phyloP scores from a whole-genome alignment of 495 filamentous ascomycete genomes.

The Aspergillus kassunensis region DNA sequence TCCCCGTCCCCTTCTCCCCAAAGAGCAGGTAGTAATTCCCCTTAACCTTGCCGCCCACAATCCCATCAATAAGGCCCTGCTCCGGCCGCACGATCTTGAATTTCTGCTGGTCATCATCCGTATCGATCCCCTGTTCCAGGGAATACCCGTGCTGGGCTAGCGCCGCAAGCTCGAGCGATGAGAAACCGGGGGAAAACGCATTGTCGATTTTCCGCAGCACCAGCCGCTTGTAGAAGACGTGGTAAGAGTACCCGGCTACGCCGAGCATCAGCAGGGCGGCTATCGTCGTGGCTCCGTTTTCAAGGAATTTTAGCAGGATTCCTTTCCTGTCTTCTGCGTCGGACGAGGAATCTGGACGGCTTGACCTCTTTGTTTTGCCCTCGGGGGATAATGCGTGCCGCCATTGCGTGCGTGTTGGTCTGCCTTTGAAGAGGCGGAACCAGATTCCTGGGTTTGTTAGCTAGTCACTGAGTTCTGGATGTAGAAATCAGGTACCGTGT shows the following conservation, averaged over 20 bases:
- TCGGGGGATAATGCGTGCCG: too few relatives aligned
- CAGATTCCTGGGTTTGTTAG: background rate
- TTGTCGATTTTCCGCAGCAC: conserved; percentile 69
- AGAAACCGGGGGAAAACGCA: conserved; percentile 78
- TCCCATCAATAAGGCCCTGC: conserved; percentile 71
- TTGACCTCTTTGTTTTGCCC: background rate
- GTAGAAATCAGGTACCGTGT: background rate
- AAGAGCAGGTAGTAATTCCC: conserved; percentile 91
- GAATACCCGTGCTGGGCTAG: conserved; percentile 41
- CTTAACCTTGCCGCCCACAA: conserved; percentile 61
- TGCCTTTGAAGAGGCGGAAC: conserved; percentile 5
- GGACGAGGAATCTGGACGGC: too few relatives aligned
- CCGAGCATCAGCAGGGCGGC: conserved; percentile 41
- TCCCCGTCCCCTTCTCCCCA: conserved; percentile 94
- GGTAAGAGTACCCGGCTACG: conserved; percentile 72
- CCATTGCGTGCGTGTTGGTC: background rate
- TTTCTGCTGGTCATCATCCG: background rate
- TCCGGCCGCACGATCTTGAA: conserved; percentile 38
- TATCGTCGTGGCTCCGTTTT: conserved; percentile 4
- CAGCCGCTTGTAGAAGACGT: conserved; percentile 39
- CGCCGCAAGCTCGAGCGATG: conserved; percentile 72
- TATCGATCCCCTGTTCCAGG: background rate
- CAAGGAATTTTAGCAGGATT: conserved; percentile 10
- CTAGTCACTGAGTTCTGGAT: background rate
- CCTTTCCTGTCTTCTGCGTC: background rate